phyloP scores from a whole-genome alignment of 2,329 filamentous ascomycete species.

The Teratosphaeria viscida region DNA sequence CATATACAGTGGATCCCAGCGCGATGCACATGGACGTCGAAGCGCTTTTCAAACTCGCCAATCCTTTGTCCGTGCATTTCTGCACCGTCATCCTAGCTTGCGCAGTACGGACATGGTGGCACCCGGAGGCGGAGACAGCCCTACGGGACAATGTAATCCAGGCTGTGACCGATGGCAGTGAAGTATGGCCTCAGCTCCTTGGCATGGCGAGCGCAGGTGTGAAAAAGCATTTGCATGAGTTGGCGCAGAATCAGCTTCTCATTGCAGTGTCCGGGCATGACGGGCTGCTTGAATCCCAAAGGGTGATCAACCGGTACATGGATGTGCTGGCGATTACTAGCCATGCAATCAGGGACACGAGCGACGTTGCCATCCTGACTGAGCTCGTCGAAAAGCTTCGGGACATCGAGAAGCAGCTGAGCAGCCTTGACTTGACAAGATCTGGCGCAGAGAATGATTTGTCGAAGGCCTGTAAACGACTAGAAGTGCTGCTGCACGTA shows the following conservation, averaged over 20 bases:
- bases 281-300: not conserved
- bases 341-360: constrained; percentile 8
- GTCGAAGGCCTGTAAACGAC: not conserved
- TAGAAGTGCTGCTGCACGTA: constrained; percentile 30
- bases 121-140: constrained; percentile 1
- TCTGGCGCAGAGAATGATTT: not conserved
- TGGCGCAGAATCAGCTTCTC: constrained; percentile 26
- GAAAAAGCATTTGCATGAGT: constrained; percentile 17
- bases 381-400: constrained; percentile 18
- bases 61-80: constrained; percentile 14
- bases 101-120: constrained; percentile 2
- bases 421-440: not conserved
- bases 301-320: constrained; percentile 10
- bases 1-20: not conserved
- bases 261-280: constrained; percentile 1
- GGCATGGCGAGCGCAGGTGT: constrained; percentile 21
- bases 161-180: constrained; percentile 30
- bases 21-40: constrained; percentile 5
- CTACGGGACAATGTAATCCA: constrained; percentile 26
- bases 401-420: constrained; percentile 9
- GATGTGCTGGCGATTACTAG: constrained; percentile 20
- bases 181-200: constrained; percentile 35
- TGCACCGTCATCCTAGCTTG: constrained; percentile 10
- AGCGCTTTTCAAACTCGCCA: constrained; percentile 9
- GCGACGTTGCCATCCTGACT: constrained; percentile 7